Evolutionary conservation across 176 grass and related monocot species (phyloP).

Genomic region (Puya raimondii): DNA sequence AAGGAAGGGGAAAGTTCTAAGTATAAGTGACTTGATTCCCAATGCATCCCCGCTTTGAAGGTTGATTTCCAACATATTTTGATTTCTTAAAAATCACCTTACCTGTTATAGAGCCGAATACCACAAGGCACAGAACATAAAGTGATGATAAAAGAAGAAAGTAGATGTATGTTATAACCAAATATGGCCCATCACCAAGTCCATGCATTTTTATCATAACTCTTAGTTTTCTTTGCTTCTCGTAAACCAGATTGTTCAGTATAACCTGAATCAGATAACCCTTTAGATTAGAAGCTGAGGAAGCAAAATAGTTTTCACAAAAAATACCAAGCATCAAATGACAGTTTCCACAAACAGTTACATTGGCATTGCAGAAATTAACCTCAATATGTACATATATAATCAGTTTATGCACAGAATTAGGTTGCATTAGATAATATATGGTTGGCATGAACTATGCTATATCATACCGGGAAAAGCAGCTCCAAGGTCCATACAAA

Average conservation of each 20-base stretch:
- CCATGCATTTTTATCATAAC: slow-evolving; percentile 41
- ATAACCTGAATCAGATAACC: slow-evolving; percentile 19
- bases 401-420: no score
- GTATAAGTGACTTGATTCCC: not conserved
- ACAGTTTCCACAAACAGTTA: no score
- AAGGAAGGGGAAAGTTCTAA: not conserved
- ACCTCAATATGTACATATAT: no score
- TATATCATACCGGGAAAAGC: slow-evolving; percentile 44
- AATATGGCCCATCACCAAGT: slow-evolving; percentile 23
- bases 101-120: slow-evolving; percentile 15
- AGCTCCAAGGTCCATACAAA: slow-evolving; percentile 43
- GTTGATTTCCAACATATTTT: not conserved
- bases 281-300: not conserved
- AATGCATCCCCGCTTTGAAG: not conserved
- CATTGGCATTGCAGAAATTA: no score
- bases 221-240: slow-evolving; percentile 25
- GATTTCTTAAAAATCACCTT: slow-evolving; percentile 6
- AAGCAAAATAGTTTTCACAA: not conserved
- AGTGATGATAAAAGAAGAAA: slow-evolving; percentile 21
- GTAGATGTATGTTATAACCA: slow-evolving; percentile 20
- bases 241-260: slow-evolving; percentile 20
- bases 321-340: no score
- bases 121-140: slow-evolving; percentile 7
- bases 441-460: not conserved
- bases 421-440: no score